These are phyloP conservation scores for Hanseniaspora clermontiae DNA, from an alignment of 805 yeast species.

Conservation along the genomic window DNA sequence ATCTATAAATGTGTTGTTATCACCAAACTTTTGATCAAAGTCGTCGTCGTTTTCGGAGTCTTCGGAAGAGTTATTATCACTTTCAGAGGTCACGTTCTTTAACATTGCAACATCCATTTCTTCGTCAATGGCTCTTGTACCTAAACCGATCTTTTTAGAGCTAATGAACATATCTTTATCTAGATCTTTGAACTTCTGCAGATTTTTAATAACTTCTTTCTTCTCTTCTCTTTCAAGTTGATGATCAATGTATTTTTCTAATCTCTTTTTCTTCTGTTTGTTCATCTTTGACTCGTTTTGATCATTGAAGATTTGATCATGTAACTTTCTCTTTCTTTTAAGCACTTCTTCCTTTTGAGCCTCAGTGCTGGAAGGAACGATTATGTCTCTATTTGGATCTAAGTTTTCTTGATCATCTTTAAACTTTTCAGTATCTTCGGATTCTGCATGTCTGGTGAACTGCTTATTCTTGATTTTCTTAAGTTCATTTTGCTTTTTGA, in stretches of 20 bases:
- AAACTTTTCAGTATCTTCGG: slow-evolving; percentile 18
- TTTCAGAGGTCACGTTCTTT: slow-evolving; percentile 37
- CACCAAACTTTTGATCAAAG: slow-evolving; percentile 22
- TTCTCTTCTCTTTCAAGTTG: slow-evolving; percentile 82
- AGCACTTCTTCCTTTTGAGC: slow-evolving; percentile 47
- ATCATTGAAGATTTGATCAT: slow-evolving; percentile 43
- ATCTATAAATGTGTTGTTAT: slow-evolving; percentile 41
- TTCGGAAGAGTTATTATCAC: slow-evolving; percentile 25
- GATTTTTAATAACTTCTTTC: slow-evolving; percentile 58
- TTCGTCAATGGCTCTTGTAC: slow-evolving; percentile 53
- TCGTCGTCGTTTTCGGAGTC: slow-evolving; percentile 20
- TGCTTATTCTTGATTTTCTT: slow-evolving; percentile 59
- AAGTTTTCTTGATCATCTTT: slow-evolving; percentile 17
- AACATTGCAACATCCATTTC: slow-evolving; percentile 57
- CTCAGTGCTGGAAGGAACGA: slow-evolving; percentile 38
- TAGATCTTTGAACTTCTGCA: slow-evolving; percentile 43
- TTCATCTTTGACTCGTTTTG: slow-evolving; percentile 53
- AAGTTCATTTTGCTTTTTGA: slow-evolving; percentile 62
- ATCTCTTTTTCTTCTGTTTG: slow-evolving; percentile 51
- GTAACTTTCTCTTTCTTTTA: slow-evolving; percentile 50
- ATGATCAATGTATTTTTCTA: slow-evolving; percentile 86
- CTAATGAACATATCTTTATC: slow-evolving; percentile 61
- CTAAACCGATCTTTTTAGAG: slow-evolving; percentile 67
- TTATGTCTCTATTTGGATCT: slow-evolving; percentile 48
- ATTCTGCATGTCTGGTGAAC: slow-evolving; percentile 40